A percentile compares a stretch with the other conserved stretches of the same genome.
phyloP scores from a whole-genome alignment of 2,329 filamentous ascomycete species.

The Scedosporium dehoogii region DNA sequence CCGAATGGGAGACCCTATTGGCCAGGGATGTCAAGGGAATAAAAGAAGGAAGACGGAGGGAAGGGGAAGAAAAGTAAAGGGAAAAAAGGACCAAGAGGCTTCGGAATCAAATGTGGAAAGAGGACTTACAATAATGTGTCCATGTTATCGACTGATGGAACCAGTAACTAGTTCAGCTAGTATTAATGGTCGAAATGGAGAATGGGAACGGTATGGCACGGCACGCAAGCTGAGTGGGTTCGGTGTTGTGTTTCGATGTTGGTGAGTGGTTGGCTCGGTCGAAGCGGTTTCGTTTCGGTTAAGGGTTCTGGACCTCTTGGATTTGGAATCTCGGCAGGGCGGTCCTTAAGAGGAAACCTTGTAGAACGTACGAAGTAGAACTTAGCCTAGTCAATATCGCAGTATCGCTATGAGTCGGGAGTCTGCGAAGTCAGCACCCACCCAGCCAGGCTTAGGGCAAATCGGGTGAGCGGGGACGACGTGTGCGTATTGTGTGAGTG shows the following conservation, averaged over 20 bases:
- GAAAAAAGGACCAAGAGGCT: background rate
- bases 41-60: background rate
- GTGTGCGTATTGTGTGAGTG: background rate
- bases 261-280: background rate
- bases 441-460: background rate
- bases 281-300: background rate
- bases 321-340: background rate
- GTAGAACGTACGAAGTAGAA: background rate
- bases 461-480: background rate
- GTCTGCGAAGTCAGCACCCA: background rate
- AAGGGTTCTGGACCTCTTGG: background rate
- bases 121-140: conserved; percentile 13
- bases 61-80: background rate
- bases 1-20: background rate
- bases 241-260: background rate
- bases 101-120: background rate
- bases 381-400: background rate
- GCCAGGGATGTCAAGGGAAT: background rate
- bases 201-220: background rate
- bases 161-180: background rate
- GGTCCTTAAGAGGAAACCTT: background rate
- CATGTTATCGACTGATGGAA: conserved; percentile 7
- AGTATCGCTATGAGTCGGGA: background rate
- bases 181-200: background rate
- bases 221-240: conserved; percentile 1